phyloP scores from a whole-genome alignment of 2,329 filamentous ascomycete species.

The Fusarium fracticaudum region DNA sequence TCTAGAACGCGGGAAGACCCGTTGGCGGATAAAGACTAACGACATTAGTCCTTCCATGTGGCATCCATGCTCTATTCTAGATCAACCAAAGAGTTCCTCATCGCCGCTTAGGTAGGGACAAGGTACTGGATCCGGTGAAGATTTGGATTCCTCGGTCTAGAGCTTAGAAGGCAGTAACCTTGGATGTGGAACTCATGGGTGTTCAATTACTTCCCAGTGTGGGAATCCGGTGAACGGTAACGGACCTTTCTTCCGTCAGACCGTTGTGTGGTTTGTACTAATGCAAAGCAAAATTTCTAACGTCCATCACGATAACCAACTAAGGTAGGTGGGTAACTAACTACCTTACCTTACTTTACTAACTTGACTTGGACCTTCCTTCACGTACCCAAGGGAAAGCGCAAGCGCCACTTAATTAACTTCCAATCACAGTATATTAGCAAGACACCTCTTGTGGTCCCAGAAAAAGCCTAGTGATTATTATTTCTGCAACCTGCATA shows the following conservation, averaged over 20 bases:
- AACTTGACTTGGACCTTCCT: neutral
- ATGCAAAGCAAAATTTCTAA: constrained; percentile 8
- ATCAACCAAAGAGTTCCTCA: constrained; percentile 2
- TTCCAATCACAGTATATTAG: constrained; percentile 20
- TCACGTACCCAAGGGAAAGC: neutral
- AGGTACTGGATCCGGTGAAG: constrained; percentile 3
- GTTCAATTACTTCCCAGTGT: neutral
- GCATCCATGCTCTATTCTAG: constrained; percentile 28
- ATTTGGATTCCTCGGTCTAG: neutral
- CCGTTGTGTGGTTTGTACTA: neutral
- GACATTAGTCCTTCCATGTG: constrained; percentile 19
- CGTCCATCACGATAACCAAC: neutral
- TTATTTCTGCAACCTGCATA: constrained; percentile 18
- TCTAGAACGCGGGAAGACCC: constrained; percentile 19
- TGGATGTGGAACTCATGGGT: constrained; percentile 6
- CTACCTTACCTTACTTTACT: neutral
- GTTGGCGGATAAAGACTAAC: constrained; percentile 17
- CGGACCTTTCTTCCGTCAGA: neutral
- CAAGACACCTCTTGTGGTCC: constrained; percentile 5
- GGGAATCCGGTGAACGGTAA: constrained; percentile 1
- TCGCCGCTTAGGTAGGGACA: constrained; percentile 3
- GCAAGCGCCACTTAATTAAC: constrained; percentile 12
- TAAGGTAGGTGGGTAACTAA: neutral
- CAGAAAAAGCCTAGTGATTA: constrained; percentile 14
- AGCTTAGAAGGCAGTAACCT: neutral